Evolutionary conservation across 805 yeast species (phyloP).

Genomic region (Lipomyces spencermartinsiae): DNA sequence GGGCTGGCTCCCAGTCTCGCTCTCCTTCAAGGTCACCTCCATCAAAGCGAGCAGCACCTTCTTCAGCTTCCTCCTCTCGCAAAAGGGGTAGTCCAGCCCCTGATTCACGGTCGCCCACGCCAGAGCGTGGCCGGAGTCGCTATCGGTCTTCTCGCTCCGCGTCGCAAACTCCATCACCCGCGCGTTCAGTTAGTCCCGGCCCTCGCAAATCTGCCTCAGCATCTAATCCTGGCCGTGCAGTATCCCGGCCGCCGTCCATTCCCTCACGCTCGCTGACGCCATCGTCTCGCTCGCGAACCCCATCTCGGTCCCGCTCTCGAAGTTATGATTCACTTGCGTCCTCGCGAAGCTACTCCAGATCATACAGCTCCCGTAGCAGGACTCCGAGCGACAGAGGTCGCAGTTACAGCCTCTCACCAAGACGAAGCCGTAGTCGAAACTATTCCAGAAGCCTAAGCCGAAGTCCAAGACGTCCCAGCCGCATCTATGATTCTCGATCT

Average conservation of each 20-base stretch:
- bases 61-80: not conserved
- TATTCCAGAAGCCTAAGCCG: conserved; percentile 9
- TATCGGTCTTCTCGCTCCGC: conserved; percentile 1
- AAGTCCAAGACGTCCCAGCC: conserved; percentile 4
- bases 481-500: conserved; percentile 10
- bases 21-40: conserved; percentile 10
- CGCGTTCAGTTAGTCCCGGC: not conserved
- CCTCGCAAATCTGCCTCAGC: not conserved
- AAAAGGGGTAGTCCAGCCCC: not conserved
- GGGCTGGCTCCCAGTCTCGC: conserved; percentile 8
- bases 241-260: not conserved
- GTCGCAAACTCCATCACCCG: not conserved
- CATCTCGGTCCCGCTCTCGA: conserved; percentile 20
- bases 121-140: conserved; percentile 13
- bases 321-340: conserved; percentile 29
- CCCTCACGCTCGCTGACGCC: not conserved
- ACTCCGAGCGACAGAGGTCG: conserved; percentile 8
- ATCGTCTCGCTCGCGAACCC: conserved; percentile 17
- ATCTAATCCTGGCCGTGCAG: not conserved
- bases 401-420: conserved; percentile 17
- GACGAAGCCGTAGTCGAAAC: conserved; percentile 14
- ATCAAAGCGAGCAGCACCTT: conserved; percentile 1
- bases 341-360: conserved; percentile 18
- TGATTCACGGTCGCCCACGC: not conserved
- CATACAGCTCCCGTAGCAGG: conserved; percentile 3